Conservation (phyloP, 352 stramenopile genomes). For the Phytophthora rubi region DNA sequence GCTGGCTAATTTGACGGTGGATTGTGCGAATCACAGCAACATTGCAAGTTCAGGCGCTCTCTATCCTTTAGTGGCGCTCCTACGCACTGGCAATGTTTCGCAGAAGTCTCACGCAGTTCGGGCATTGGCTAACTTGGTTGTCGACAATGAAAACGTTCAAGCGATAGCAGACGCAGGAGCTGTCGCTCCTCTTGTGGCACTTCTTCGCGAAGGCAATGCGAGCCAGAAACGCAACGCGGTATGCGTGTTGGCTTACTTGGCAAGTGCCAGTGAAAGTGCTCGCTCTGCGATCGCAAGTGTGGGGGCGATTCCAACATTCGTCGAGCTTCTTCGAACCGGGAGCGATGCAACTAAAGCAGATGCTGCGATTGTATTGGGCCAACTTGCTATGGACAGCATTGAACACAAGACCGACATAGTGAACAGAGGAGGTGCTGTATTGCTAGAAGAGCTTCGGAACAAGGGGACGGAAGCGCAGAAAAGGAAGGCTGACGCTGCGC, state of each 20-base stretch:
- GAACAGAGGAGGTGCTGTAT: background rate
- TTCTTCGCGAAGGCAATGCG: background rate
- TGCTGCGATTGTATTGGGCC: background rate
- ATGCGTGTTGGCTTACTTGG: background rate
- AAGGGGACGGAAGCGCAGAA: background rate
- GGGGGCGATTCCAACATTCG: background rate
- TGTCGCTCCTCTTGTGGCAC: background rate
- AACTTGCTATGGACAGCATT: background rate
- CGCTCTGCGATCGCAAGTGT: background rate
- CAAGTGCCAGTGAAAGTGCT: background rate
- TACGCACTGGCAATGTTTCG: background rate
- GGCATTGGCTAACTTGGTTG: background rate
- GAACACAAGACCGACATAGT: background rate
- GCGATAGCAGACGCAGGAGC: background rate
- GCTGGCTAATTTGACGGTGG: background rate
- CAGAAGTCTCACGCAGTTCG: background rate
- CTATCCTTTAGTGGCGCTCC: background rate
- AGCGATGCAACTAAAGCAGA: background rate
- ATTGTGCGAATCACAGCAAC: background rate
- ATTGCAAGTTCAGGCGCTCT: background rate
- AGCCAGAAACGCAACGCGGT: background rate
- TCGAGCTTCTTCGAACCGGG: background rate
- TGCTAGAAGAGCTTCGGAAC: background rate
- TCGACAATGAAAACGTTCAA: background rate
- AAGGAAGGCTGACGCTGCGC: background rate